Percentiles rank a stretch among this genome's conserved stretches.
Evolutionary conservation across 768 basidiomycete genomes (phyloP).

Genomic region (Termitomyces sp.): DNA sequence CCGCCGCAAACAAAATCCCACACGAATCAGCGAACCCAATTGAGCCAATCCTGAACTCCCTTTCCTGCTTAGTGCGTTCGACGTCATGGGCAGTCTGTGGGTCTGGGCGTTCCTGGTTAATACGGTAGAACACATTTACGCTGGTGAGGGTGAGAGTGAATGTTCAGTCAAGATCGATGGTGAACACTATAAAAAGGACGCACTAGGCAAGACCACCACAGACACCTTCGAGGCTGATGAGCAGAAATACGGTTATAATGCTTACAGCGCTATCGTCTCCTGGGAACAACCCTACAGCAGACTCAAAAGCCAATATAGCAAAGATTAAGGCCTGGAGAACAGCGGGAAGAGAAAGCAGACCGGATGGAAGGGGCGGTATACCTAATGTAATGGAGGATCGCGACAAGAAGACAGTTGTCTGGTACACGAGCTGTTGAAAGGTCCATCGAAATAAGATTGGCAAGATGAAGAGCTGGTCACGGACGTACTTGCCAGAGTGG

Average conservation of each 20-base stretch:
- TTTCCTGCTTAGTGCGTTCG: slow-evolving; percentile 66
- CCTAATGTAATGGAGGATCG: slow-evolving; percentile 77
- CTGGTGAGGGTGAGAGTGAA: slow-evolving; percentile 28
- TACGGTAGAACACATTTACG: slow-evolving; percentile 81
- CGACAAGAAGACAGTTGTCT: slow-evolving; percentile 64
- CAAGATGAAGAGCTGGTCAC: not conserved
- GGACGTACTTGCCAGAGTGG: slow-evolving; percentile 83
- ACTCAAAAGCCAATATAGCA: slow-evolving; percentile 48
- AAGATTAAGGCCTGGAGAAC: slow-evolving; percentile 60
- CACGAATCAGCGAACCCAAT: slow-evolving; percentile 82
- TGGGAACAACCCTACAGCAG: slow-evolving; percentile 52
- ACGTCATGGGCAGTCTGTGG: slow-evolving; percentile 39
- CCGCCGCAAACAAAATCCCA: slow-evolving; percentile 62
- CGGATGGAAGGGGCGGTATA: slow-evolving; percentile 62
- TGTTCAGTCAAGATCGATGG: not conserved
- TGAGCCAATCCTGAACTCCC: slow-evolving; percentile 87
- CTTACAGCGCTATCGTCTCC: slow-evolving; percentile 34
- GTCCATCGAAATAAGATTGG: not conserved
- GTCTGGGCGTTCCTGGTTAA: slow-evolving; percentile 68
- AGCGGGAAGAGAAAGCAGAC: slow-evolving; percentile 61
- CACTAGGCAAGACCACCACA: slow-evolving; percentile 93
- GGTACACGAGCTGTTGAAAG: slow-evolving; percentile 53
- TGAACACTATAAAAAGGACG: slow-evolving; percentile 24
- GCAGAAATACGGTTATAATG: slow-evolving; percentile 57
- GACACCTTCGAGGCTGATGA: slow-evolving; percentile 86